Base-by-base conservation (phyloP, 805 yeast species). In the Lipomyces anomalus region DNA sequence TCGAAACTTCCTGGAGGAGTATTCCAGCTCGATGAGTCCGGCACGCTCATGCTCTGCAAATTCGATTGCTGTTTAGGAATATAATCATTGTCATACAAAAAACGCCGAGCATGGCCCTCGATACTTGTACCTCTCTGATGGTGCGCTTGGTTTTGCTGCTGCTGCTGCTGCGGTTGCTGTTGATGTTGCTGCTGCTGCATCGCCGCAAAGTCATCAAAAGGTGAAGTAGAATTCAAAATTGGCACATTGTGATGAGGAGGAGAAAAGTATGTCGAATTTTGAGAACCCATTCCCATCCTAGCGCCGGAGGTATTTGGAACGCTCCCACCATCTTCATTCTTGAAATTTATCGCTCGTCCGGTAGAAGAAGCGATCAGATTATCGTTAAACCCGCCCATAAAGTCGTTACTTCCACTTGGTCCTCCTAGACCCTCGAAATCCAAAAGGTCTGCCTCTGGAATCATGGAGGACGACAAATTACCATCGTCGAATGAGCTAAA, bases 141-240 rank as follows among this genome's bases (percentile, higher is more conserved):
- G 40, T 20, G 13, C 32, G 30, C 11, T 18, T 21, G n/a, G 40
- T 21, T 21, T 6, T 6, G 32, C 40, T 37, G 40, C 28, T 5
- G 7, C 13, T 18, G 17, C 40, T 22, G 40, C 40, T 37, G 40
- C 30, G 20, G 57, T 28, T 44, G 38, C 22, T 24, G 44, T 24
- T 29, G 18, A 37, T 32, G 38, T 30, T 53, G 46, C 22, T 46
- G 47, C 17, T 36, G 28, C 22, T 43, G 53, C 30, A 29, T 39
- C 16, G 44, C 44, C 56, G 50, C 47, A 38, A 55, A 59, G 36
- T 57, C 60, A 43, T 61, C 60, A 42, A 60, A 59, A 21, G 65
- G 63, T 9, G 63, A 58, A 24, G 61, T 46, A 11, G 61, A 53
- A 34, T 43, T 55, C 21, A 57, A 56, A 6, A 57, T 41, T 1